Evolutionary conservation across 805 yeast genomes (phyloP).

Genomic region (Sugiyamaella lignohabitans): DNA sequence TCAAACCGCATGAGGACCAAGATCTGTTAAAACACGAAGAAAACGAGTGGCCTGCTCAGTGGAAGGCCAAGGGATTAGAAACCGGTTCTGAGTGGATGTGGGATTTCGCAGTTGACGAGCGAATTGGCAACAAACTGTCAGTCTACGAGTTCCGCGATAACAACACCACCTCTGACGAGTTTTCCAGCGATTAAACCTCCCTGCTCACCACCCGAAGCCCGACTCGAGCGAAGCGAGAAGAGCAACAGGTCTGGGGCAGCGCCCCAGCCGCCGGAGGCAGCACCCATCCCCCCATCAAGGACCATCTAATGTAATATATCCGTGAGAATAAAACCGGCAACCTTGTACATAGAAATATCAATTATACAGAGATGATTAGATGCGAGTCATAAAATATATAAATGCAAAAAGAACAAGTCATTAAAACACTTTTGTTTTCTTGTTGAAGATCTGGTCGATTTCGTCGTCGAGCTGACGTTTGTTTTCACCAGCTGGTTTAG

Average conservation of each 20-base stretch:
- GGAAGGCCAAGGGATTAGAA: slow-evolving; percentile 73
- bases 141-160: slow-evolving; percentile 25
- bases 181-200: too few relatives aligned
- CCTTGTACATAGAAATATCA: too few relatives aligned
- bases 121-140: slow-evolving; percentile 47
- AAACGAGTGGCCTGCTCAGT: slow-evolving; percentile 74
- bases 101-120: slow-evolving; percentile 61
- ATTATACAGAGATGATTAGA: too few relatives aligned
- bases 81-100: slow-evolving; percentile 84
- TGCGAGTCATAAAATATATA: too few relatives aligned
- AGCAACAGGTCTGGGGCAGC: too few relatives aligned
- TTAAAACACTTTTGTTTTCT: slow-evolving; percentile 1
- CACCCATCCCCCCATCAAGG: too few relatives aligned
- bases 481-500: background rate
- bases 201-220: too few relatives aligned
- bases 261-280: too few relatives aligned
- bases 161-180: background rate
- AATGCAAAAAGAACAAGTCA: background rate
- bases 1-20: slow-evolving; percentile 37
- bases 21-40: slow-evolving; percentile 57
- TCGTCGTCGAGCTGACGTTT: slow-evolving; percentile 18
- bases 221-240: too few relatives aligned
- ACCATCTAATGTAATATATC: too few relatives aligned
- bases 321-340: too few relatives aligned
- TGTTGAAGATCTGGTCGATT: slow-evolving; percentile 26